These are phyloP conservation scores for Rhodocollybia butyracea DNA, from an alignment of 768 basidiomycete genomes.

Conservation along the genomic window DNA sequence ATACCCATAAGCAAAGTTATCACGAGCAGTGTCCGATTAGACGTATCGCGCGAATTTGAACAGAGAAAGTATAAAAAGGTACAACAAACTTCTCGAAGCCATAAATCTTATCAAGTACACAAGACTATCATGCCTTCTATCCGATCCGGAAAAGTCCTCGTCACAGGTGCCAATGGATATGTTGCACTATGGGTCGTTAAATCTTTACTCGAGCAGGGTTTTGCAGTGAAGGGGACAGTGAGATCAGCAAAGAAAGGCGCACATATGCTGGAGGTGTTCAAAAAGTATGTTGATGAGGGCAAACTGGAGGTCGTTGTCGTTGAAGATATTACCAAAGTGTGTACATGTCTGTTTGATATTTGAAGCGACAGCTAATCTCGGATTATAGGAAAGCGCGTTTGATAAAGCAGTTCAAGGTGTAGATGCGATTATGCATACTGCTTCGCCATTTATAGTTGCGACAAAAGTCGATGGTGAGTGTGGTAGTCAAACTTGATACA, in stretches of 20 bases:
- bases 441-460: slow-evolving; percentile 29
- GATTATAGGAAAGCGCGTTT: slow-evolving; percentile 28
- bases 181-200: slow-evolving; percentile 37
- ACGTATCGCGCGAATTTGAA: no score
- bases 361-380: background rate
- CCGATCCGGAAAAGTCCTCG: no score
- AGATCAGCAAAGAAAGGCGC: slow-evolving; percentile 47
- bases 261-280: slow-evolving; percentile 44
- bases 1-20: no score
- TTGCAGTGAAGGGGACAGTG: slow-evolving; percentile 51
- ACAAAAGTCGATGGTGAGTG: slow-evolving; percentile 21
- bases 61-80: no score
- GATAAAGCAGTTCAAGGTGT: slow-evolving; percentile 44
- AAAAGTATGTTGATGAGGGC: slow-evolving; percentile 40
- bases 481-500: slow-evolving; percentile 15
- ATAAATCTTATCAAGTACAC: no score
- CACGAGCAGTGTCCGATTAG: no score
- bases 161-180: slow-evolving; percentile 39
- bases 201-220: slow-evolving; percentile 44
- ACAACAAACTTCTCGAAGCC: no score
- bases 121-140: no score
- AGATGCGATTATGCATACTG: slow-evolving; percentile 34
- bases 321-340: slow-evolving; percentile 51
- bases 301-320: slow-evolving; percentile 52
- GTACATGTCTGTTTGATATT: slow-evolving; percentile 9